phyloP scores from a whole-genome alignment of 164 flowering plant species.

The Taxillus chinensis region DNA sequence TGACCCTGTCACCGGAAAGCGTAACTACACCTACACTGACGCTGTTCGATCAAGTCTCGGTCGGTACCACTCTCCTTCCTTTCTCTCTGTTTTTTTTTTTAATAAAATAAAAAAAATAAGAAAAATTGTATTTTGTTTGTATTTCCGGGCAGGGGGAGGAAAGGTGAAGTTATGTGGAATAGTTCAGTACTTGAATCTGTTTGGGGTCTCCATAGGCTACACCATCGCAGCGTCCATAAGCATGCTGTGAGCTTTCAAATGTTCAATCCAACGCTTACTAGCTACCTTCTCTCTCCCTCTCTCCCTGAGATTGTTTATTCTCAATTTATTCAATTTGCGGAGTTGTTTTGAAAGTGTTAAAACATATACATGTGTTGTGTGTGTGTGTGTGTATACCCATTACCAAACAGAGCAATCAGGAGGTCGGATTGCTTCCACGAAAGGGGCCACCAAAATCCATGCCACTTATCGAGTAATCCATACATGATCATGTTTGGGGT shows the following conservation, averaged over 20 bases:
- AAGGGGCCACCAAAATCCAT: slow-evolving; percentile 29
- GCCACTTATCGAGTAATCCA: slow-evolving; percentile 34
- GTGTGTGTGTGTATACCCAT: too few species aligned
- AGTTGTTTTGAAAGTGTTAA: too few species aligned
- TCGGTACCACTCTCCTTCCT: slow-evolving; percentile 2
- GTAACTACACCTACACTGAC: slow-evolving; percentile 51
- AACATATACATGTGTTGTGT: too few species aligned
- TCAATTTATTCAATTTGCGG: too few species aligned
- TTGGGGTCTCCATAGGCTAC: slow-evolving; percentile 72
- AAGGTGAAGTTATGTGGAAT: slow-evolving; percentile 47
- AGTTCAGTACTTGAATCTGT: slow-evolving; percentile 56
- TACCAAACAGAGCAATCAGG: slow-evolving; percentile 39
- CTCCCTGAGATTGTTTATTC: too few species aligned
- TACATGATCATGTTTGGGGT: slow-evolving; percentile 52
- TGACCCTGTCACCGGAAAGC: slow-evolving; percentile 37
- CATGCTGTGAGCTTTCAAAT: slow-evolving; percentile 42
- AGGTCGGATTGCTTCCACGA: slow-evolving; percentile 46
- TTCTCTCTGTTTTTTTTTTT: too few species aligned
- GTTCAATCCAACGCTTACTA: too few species aligned
- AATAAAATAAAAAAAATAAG: too few species aligned
- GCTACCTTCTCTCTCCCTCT: too few species aligned
- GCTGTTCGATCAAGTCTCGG: slow-evolving; percentile 42
- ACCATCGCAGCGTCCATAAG: slow-evolving; percentile 71
- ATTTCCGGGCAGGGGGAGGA: slow-evolving; percentile 31
- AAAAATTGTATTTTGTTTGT: too few species aligned